Evolutionary conservation across 164 flowering plant species (phyloP), one percentile per base, ranked within the genome.

Genomic region (Magnolia kwangsiensis): DNA sequence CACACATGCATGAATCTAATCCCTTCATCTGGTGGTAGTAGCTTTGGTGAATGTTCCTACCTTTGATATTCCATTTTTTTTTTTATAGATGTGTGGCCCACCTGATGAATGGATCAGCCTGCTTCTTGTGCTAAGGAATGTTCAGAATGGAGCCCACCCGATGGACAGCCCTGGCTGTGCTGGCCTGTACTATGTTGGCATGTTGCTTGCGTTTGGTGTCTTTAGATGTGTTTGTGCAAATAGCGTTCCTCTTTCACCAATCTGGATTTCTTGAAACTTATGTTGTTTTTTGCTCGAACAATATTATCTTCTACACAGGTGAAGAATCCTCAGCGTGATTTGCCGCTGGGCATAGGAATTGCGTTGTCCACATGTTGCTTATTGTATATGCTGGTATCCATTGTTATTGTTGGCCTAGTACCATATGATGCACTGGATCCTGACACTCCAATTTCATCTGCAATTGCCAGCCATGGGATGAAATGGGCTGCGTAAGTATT

Each of bases 391-490:
- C 81, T 96, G 84, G 98, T 96, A 31, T 96, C 97, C 63, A 77
- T 88, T 79, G 95, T 96, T 59, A 86, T 94, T 81, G 97, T 94
- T 78, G 99, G 99, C 78, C 80, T 96, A 50, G 98, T 96, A 21
- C 99, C 99, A 10, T 96, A 89, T 76, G 89, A 88, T 82, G 90
- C 89, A 20, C 82, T 96, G 97, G 99, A 96, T 84, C 97, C 97
- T 51, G 99, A 96, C 80, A 96, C 98, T 29, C 99, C 99, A 70
- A 91, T 96, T 74, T 94, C 99, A 21, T 89, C 96, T 81, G 99
- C 97, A 71, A 92, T 96, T 88, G 83, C 94, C 50, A 84, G 82
- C 77, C 88, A 94, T 81, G 98, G 98, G 77, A 87, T 92, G 90
- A 89, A 94, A 49, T 94, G 99, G 99, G 99, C 98, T 70, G 89